Evolutionary conservation across 1,139 yeast species (phyloP).

Genomic region (Groenewaldozyma auringiensis): DNA sequence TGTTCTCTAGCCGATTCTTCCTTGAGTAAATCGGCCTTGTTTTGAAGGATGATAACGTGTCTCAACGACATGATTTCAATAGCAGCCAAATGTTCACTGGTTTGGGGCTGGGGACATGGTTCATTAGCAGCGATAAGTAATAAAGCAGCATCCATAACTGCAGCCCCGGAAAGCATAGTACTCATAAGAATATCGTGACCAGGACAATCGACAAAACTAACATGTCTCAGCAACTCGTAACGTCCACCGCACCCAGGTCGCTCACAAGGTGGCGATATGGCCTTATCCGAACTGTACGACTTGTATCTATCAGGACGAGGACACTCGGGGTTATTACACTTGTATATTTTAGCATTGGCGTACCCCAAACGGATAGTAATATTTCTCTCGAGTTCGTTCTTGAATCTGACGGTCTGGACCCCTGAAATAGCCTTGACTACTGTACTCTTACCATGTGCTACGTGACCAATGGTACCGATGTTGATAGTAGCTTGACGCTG

Average conservation of each 20-base stretch:
- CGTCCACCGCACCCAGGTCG: constrained; percentile 73
- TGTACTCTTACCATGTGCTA: constrained; percentile 98
- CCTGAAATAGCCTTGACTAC: constrained; percentile 99
- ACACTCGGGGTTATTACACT: constrained; percentile 78
- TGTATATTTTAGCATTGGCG: constrained; percentile 97
- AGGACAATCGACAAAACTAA: constrained; percentile 98
- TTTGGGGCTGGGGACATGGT: constrained; percentile 99
- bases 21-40: constrained; percentile 97
- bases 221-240: constrained; percentile 87
- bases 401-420: constrained; percentile 97
- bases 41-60: constrained; percentile 93
- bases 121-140: constrained; percentile 96
- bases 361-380: constrained; percentile 97
- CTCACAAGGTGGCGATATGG: constrained; percentile 86
- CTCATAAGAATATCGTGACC: constrained; percentile 99
- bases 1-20: constrained; percentile 96
- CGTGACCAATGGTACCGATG: constrained; percentile 99
- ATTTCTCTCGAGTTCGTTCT: constrained; percentile 97
- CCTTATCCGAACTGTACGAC: constrained; percentile 91
- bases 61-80: constrained; percentile 98
- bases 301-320: constrained; percentile 94
- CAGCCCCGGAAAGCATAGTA: constrained; percentile 99
- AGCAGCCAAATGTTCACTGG: constrained; percentile 98
- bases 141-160: constrained; percentile 99
- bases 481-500: constrained; percentile 98